phyloP scores from a whole-genome alignment of 257 asterid genomes.

The Rubia yunnanensis region DNA sequence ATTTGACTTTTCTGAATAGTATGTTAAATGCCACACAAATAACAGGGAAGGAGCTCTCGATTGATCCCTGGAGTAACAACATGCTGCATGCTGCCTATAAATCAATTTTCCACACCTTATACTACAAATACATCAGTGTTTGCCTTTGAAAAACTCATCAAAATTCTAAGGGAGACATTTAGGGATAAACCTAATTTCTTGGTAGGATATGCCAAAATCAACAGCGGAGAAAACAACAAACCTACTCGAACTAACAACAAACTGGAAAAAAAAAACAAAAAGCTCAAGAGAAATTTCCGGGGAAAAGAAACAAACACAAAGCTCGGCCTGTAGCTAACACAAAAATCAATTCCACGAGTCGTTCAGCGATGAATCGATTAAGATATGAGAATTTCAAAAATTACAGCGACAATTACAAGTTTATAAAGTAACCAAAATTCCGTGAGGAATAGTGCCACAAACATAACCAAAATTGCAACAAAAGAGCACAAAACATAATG shows the following conservation, averaged over 20 bases:
- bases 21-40: neutral
- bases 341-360: neutral
- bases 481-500: conserved; percentile 13
- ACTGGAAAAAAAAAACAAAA: neutral
- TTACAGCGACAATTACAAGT: neutral
- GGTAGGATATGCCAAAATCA: neutral
- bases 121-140: neutral
- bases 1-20: neutral
- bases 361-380: neutral
- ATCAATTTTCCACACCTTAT: neutral
- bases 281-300: neutral
- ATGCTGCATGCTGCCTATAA: neutral
- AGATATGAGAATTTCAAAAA: neutral
- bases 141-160: neutral
- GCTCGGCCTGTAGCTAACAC: neutral
- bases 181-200: neutral
- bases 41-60: neutral
- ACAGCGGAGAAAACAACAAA: neutral
- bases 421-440: neutral
- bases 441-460: neutral
- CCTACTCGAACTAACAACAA: neutral
- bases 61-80: neutral
- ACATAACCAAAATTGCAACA: neutral
- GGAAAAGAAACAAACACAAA: neutral
- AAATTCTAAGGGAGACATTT: neutral